Conservation (phyloP, 225 moss, liverwort and hornwort genomes). For the Anthoceros angustus region DNA sequence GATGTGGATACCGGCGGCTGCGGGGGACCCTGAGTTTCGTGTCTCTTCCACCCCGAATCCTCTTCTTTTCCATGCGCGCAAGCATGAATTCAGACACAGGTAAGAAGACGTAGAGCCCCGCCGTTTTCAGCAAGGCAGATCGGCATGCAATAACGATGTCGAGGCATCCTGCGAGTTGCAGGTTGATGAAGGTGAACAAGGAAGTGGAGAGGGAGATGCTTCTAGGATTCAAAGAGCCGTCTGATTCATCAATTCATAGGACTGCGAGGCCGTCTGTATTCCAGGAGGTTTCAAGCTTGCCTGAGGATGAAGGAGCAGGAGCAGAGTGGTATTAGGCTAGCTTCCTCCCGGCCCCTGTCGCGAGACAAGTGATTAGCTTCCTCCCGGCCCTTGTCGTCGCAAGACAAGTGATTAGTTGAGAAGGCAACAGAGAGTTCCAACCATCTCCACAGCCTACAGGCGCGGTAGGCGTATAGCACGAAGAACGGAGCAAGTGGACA, state of each 20-base stretch:
- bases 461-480: too few relatives aligned
- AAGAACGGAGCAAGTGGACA: too few relatives aligned
- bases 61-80: background rate
- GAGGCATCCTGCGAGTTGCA: background rate
- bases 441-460: too few relatives aligned
- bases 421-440: too few relatives aligned
- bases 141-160: background rate
- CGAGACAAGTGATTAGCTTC: too few relatives aligned
- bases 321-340: too few relatives aligned
- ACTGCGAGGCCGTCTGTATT: too few relatives aligned
- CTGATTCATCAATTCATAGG: background rate
- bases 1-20: background rate
- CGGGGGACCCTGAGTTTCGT: background rate
- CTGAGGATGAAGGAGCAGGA: too few relatives aligned
- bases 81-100: slow-evolving; percentile 1
- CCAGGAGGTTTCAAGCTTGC: too few relatives aligned
- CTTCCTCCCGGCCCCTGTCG: too few relatives aligned
- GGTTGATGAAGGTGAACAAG: background rate
- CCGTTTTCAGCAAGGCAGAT: background rate
- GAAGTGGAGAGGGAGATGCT: background rate
- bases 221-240: background rate
- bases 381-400: too few relatives aligned
- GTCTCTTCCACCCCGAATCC: slow-evolving; percentile 3
- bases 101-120: background rate
- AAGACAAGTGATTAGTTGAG: too few relatives aligned